Evolutionary conservation across 305 asterid species (phyloP), one percentile per base, ranked within the genome.

Genomic region (Fraxinus latifolia): DNA sequence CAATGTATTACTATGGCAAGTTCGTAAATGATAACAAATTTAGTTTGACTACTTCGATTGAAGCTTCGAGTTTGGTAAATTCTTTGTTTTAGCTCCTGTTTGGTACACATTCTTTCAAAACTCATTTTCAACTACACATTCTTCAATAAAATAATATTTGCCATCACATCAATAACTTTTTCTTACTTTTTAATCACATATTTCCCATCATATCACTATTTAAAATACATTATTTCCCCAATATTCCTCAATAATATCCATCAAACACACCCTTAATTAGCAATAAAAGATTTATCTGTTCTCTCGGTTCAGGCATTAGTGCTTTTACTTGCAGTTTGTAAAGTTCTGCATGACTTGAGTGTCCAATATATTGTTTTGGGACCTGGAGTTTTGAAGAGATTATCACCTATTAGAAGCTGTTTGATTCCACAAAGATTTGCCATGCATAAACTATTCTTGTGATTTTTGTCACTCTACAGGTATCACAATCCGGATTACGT

Each of bases 401-500:
- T 21, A 42, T 17, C 34, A 75, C 31, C 55, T 7, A 2, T 65
- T 62, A 72, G 44, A 53, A 78, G 19, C 0, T 21, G 33, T 75
- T 74, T 79, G 62, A 58, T 39, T 33, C 21, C 65, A 80, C 80
- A 39, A 76, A 21, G 27, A 25, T 25, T n/a, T 33, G 47, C 74
- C 36, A 5, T 37, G 72, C 60, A n/a, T 44, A 6, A 23, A 74
- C 76, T 42, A 23, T 76, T 76, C 77, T 83, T 15, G 80, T 76
- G 79, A 73, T 37, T 15, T 31, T 65, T 85, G 8, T 58, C 44
- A 37, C 68, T 74, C 68, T 74, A 80, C 82, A 95, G 97, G 89
- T 93, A 95, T 87, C 94, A 87, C 55, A 90, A 81, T 85, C 82
- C 93, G 14, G 89, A 92, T 27, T 85, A 91, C 77, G 93, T 95